phyloP scores from a whole-genome alignment of 2,329 filamentous ascomycete species.

The Karstenula rhodostoma region DNA sequence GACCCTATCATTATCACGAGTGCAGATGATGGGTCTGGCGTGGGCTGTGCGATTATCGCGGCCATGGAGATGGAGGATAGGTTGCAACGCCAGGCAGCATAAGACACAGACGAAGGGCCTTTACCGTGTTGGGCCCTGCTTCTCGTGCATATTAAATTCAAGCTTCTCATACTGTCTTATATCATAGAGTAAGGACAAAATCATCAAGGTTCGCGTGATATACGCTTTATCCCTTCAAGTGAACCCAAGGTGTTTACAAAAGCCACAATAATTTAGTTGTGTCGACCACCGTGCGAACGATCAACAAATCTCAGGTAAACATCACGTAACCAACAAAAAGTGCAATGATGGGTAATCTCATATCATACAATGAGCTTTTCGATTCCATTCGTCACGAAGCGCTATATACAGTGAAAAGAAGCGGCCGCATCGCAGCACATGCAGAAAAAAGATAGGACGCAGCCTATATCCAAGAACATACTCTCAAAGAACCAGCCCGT shows the following conservation, averaged over 20 bases:
- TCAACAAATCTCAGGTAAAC: not conserved
- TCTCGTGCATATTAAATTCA: no score
- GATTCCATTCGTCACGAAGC: slow-evolving; percentile 16
- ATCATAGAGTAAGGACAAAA: no score
- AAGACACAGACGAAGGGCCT: no score
- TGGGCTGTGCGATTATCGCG: slow-evolving; percentile 50
- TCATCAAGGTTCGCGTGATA: no score
- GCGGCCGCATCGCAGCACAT: slow-evolving; percentile 8
- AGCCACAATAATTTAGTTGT: no score
- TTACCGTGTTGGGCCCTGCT: no score
- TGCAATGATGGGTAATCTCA: not conserved
- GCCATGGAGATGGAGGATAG: slow-evolving; percentile 41
- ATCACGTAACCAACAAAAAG: not conserved
- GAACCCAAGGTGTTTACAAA: no score
- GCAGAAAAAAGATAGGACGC: slow-evolving; percentile 7
- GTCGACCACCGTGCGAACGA: no score
- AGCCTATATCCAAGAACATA: slow-evolving; percentile 12
- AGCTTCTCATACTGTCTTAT: no score
- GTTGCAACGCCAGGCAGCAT: not conserved
- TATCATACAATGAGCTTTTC: slow-evolving; percentile 6
- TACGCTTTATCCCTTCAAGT: no score
- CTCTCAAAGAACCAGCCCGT: slow-evolving; percentile 10
- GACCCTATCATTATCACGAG: slow-evolving; percentile 49
- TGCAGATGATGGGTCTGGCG: slow-evolving; percentile 53
- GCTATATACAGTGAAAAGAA: slow-evolving; percentile 17